Base-by-base conservation (phyloP, 768 basidiomycete species). In the Mycena vulgaris region DNA sequence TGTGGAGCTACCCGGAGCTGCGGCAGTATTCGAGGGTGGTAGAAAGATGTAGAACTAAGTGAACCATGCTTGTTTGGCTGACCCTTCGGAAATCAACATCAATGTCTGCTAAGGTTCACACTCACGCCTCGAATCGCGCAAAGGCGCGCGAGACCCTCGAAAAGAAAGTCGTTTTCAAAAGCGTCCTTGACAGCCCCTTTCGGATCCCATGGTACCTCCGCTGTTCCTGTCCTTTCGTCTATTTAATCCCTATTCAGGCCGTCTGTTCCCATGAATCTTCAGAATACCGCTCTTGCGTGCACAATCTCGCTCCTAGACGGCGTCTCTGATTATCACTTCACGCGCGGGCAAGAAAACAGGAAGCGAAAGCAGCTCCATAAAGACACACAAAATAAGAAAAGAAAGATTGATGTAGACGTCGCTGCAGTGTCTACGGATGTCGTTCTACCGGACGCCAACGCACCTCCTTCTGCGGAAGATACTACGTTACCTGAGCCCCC, bases 161-260 rank as follows among this genome's bases (percentile, higher is more conserved):
- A 27, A 88, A 85, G 52, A 95, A 90, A 75, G 80, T 83, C 1
- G 88, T 91, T 0, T 94, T 89, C 82, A 94, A 89, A 72, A 86
- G 88, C 66, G 90, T 92, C 0, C 81, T 95, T 27, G 90, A 91
- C 58, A 95, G 88, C 68, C 94, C 94, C 3, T 92, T 92, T 74
- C 85, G 86, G 14, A 83, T 95, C 19, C 78, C 80, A 76, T 95
- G 94, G 94, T 94, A 75, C 68, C 74, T 63, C 66, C 74, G 70
- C 31, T 37, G 2, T 58, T 33, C 56, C 19, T 56, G 68, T 27
- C 40, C 39, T 13, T 45, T 42, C 60, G 57, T 75, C 45, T 62
- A 42, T 58, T 52, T 35, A 39, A 71, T 62, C 42, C 56, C 17
- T 60, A 53, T 63, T 37, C 70, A 93, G 93, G 93, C 93, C 92